Conservation (phyloP, 306 rosid genomes). For the Fagus crenata region DNA sequence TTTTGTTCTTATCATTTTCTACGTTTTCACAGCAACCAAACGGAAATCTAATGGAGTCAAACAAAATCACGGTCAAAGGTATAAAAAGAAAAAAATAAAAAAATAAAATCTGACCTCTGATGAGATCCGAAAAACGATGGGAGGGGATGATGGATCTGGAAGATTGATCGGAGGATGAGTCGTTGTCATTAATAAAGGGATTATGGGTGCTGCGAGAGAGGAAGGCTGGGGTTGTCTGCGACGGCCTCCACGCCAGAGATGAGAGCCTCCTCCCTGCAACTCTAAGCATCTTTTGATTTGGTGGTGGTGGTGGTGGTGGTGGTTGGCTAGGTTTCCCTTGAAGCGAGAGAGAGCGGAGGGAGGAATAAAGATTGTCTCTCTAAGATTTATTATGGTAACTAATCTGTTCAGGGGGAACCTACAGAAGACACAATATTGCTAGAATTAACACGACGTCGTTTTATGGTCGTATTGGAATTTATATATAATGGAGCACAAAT, state of each 20-base stretch:
- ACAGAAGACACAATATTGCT: too few species aligned
- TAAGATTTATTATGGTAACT: too few species aligned
- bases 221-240: conserved; percentile 38
- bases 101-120: conserved; percentile 22
- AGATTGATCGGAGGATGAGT: conserved; percentile 29
- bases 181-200: conserved; percentile 4
- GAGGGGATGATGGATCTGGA: conserved; percentile 33
- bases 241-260: conserved; percentile 33
- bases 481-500: too few species aligned
- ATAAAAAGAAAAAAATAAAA: background rate
- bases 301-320: too few species aligned
- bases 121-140: conserved; percentile 18
- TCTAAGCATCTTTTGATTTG: conserved; percentile 45
- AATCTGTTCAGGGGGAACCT: too few species aligned
- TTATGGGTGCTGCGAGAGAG: conserved; percentile 31
- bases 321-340: background rate
- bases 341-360: background rate
- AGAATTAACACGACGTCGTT: too few species aligned
- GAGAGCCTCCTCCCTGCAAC: conserved; percentile 53
- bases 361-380: background rate
- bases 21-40: background rate
- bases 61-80: background rate
- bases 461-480: too few species aligned
- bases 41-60: background rate
- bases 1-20: background rate